These are phyloP conservation scores for Candida mesenterica DNA, from an alignment of 1,139 yeast species.

Conservation along the genomic window DNA sequence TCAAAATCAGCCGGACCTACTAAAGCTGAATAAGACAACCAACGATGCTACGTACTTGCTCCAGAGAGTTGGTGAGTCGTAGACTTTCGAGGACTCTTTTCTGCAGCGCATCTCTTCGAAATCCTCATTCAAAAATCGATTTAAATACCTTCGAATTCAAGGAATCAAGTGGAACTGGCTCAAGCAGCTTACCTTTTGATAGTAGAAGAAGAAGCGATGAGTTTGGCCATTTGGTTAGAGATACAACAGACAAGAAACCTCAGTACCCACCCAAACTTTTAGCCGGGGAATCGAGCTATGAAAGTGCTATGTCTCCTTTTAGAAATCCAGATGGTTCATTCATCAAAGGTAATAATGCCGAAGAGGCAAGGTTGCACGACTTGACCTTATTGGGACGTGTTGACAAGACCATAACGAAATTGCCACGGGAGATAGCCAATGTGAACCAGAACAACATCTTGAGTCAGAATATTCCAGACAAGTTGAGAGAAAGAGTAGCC, in stretches of 20 bases:
- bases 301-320: conserved; percentile 27
- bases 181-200: conserved; percentile 27
- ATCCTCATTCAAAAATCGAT: conserved; percentile 6
- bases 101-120: not conserved
- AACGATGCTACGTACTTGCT: not conserved
- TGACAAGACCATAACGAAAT: conserved; percentile 40
- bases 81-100: not conserved
- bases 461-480: conserved; percentile 51
- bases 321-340: conserved; percentile 40
- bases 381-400: conserved; percentile 48
- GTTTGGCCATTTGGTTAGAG: conserved; percentile 46
- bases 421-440: conserved; percentile 54
- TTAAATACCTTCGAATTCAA: conserved; percentile 13
- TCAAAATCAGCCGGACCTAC: too few species aligned
- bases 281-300: conserved; percentile 4
- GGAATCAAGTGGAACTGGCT: conserved; percentile 3
- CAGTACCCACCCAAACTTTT: not conserved
- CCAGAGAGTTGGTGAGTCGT: not conserved
- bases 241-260: not conserved
- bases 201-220: conserved; percentile 30
- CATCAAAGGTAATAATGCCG: conserved; percentile 44
- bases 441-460: conserved; percentile 61
- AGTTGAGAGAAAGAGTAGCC: conserved; percentile 55
- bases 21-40: too few species aligned
- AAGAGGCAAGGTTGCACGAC: conserved; percentile 55